These are phyloP conservation scores for Acer negundo DNA, from an alignment of 345 rosid genomes.

Conservation along the genomic window DNA sequence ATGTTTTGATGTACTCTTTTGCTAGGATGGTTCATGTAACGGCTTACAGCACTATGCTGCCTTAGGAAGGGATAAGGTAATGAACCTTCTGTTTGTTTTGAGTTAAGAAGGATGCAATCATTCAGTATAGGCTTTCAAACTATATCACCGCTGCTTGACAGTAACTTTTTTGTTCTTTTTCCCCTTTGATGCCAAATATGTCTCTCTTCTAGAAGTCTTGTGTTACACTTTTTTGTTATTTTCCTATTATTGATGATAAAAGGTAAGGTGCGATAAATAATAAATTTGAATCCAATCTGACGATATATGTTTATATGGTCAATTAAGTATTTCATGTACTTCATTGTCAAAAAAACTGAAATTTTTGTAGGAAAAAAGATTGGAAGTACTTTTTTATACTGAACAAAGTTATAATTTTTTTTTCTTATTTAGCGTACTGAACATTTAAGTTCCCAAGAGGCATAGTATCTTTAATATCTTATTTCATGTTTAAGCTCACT, in stretches of 20 bases:
- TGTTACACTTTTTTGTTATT: not conserved
- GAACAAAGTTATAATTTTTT: not conserved
- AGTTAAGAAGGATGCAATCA: not conserved
- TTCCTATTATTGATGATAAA: not conserved
- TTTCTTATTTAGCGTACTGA: not conserved
- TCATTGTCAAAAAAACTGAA: not conserved
- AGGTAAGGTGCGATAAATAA: not conserved
- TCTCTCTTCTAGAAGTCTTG: not conserved
- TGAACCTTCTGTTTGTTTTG: slow-evolving; percentile 13
- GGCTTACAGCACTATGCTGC: slow-evolving; percentile 99
- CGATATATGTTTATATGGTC: not conserved
- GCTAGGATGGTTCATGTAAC: slow-evolving; percentile 99
- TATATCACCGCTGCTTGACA: not conserved
- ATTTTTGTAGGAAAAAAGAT: not conserved
- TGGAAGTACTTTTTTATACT: not conserved
- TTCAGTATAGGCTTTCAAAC: slow-evolving; percentile 1
- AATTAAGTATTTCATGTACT: not conserved
- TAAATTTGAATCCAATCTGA: not conserved
- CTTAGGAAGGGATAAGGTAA: slow-evolving; percentile 97
- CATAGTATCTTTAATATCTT: not conserved
- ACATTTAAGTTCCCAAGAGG: not conserved
- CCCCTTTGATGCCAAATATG: not conserved
- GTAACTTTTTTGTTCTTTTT: slow-evolving; percentile 7
- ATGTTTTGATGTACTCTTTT: slow-evolving; percentile 28
- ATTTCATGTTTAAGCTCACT: not conserved